Evolutionary conservation across 164 flowering plant genomes (phyloP).

Genomic region (Tetracentron sinense): DNA sequence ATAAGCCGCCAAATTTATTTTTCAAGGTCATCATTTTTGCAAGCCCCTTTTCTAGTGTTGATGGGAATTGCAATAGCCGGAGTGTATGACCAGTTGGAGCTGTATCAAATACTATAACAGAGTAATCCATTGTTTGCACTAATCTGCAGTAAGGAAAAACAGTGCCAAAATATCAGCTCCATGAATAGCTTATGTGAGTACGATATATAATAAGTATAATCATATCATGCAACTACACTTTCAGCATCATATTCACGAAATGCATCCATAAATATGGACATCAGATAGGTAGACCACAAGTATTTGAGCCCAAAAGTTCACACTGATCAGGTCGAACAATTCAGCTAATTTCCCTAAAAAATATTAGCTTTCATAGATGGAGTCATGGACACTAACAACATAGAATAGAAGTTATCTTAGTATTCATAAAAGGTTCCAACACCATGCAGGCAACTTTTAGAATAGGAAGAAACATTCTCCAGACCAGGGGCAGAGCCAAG

Average conservation of each 20-base stretch:
- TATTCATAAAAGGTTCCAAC: too few species aligned
- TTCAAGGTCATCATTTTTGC: constrained; percentile 83
- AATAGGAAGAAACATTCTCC: too few species aligned
- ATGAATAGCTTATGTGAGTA: not conserved
- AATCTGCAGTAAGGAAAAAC: constrained; percentile 42
- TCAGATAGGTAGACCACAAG: not conserved
- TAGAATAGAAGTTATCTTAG: too few species aligned
- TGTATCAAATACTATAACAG: constrained; percentile 93
- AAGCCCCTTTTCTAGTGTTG: constrained; percentile 91
- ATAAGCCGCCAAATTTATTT: constrained; percentile 82
- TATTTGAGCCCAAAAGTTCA: not conserved
- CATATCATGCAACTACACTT: not conserved
- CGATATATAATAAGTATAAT: not conserved
- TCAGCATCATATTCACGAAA: not conserved
- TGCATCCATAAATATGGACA: not conserved
- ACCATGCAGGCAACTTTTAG: too few species aligned
- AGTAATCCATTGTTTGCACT: constrained; percentile 98
- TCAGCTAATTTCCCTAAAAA: too few species aligned
- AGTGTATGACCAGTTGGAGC: constrained; percentile 99
- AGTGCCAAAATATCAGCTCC: not conserved
- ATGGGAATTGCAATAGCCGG: constrained; percentile 87
- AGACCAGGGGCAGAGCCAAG: too few species aligned
- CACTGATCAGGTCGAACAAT: not conserved
- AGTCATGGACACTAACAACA: too few species aligned
- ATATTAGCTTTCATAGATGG: too few species aligned